Evolutionary conservation across 192 early-diverging fungal genomes (phyloP).

Genomic region (Entomortierella parvispora): DNA sequence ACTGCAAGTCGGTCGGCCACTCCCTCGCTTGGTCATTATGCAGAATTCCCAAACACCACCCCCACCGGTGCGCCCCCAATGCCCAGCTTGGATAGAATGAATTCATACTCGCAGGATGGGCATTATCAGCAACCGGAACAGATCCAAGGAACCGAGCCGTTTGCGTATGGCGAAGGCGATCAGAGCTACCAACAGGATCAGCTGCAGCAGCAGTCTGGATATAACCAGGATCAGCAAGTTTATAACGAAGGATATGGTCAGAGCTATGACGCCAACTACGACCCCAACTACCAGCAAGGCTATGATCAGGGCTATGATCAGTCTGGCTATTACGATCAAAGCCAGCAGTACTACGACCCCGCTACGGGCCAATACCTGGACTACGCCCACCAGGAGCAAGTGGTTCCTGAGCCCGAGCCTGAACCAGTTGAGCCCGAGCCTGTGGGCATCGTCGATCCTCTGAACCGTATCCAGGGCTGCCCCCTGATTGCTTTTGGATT

Average conservation of each 20-base stretch:
- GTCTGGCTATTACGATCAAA: constrained; percentile 37
- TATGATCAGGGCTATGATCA: constrained; percentile 35
- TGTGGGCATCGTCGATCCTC: constrained; percentile 46
- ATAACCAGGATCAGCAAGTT: constrained; percentile 3
- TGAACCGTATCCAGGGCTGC: constrained; percentile 58
- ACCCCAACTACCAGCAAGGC: constrained; percentile 5
- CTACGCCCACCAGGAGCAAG: constrained; percentile 36
- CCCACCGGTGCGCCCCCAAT: constrained; percentile 7
- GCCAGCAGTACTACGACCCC: constrained; percentile 31
- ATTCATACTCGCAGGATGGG: constrained; percentile 29
- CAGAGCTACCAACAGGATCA: constrained; percentile 6
- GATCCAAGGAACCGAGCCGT: neutral
- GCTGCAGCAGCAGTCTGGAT: constrained; percentile 10
- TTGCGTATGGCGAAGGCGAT: constrained; percentile 2
- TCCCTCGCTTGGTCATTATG: constrained; percentile 34
- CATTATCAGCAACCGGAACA: constrained; percentile 11
- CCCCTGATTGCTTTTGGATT: constrained; percentile 80
- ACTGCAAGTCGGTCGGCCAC: constrained; percentile 52
- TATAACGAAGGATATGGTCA: constrained; percentile 12
- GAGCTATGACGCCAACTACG: constrained; percentile 4
- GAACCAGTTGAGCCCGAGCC: constrained; percentile 25
- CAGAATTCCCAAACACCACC: constrained; percentile 15
- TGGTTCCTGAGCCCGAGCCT: constrained; percentile 26
- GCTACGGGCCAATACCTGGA: constrained; percentile 31
- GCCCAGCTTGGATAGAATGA: constrained; percentile 37